phyloP scores from a whole-genome alignment of 371 early-diverging fungal species.

The Amoeboaphelidium protococcarum region DNA sequence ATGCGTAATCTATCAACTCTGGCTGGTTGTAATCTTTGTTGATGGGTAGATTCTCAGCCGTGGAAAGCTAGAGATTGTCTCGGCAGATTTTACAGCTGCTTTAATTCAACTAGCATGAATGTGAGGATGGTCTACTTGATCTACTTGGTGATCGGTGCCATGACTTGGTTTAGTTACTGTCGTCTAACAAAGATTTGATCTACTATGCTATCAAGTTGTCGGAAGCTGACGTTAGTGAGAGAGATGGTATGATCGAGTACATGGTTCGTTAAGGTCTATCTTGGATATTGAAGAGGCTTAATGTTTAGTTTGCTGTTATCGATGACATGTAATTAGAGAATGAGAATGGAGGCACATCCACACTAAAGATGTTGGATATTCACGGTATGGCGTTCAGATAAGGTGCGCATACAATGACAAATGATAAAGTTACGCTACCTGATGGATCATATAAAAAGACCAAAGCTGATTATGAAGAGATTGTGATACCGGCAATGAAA shows the following conservation, averaged over 20 bases:
- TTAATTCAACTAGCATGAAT: constrained; percentile 51
- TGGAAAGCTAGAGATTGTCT: no score
- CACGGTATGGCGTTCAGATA: constrained; percentile 59
- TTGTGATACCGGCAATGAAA: constrained; percentile 80
- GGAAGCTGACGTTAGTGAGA: constrained; percentile 27
- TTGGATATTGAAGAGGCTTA: constrained; percentile 41
- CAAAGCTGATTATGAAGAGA: constrained; percentile 89
- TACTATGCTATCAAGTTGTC: constrained; percentile 74
- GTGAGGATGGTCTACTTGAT: constrained; percentile 78
- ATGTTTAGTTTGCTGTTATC: constrained; percentile 31
- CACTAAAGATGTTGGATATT: constrained; percentile 28
- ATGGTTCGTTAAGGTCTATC: constrained; percentile 34
- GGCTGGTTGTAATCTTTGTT: no score
- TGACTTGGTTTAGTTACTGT: constrained; percentile 63
- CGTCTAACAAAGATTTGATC: constrained; percentile 57
- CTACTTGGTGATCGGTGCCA: constrained; percentile 80
- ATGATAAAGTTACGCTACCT: constrained; percentile 77
- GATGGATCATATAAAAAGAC: constrained; percentile 68
- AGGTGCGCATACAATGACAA: constrained; percentile 85
- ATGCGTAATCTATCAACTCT: no score
- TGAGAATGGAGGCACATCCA: constrained; percentile 7
- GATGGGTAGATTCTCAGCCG: no score
- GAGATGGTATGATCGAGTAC: constrained; percentile 25
- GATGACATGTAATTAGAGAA: constrained; percentile 39
- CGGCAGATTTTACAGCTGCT: no score